These are phyloP conservation scores for Phytophthora constricta DNA, from an alignment of 352 stramenopile species.

Conservation along the genomic window DNA sequence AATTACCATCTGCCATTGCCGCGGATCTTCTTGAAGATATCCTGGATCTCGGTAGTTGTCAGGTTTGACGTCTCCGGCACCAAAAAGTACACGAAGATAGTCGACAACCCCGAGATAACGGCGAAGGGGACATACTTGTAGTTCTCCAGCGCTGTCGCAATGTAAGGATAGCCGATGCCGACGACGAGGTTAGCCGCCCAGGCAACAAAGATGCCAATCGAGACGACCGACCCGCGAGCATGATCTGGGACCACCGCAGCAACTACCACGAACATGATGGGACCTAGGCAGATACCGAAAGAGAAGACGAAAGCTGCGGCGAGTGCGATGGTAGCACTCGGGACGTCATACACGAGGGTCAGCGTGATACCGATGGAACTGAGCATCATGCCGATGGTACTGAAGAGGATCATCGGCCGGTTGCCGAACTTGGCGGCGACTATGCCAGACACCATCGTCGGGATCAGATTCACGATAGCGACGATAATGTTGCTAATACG, in stretches of 20 bases:
- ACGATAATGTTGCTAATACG: slow-evolving; percentile 48
- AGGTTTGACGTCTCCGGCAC: slow-evolving; percentile 47
- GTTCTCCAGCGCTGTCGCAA: slow-evolving; percentile 27
- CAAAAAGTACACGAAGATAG: slow-evolving; percentile 38
- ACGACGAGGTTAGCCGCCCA: slow-evolving; percentile 49
- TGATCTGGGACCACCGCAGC: slow-evolving; percentile 43
- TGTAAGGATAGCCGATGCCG: slow-evolving; percentile 51
- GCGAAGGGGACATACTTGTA: slow-evolving; percentile 48
- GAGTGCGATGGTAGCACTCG: slow-evolving; percentile 33
- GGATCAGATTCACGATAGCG: slow-evolving; percentile 43
- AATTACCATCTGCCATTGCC: slow-evolving; percentile 33
- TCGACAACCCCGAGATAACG: slow-evolving; percentile 18
- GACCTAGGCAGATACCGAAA: slow-evolving; percentile 35
- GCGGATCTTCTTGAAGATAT: slow-evolving; percentile 40
- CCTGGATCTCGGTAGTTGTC: slow-evolving; percentile 45
- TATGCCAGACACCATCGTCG: slow-evolving; percentile 31
- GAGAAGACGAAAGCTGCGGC: slow-evolving; percentile 31
- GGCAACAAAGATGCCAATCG: slow-evolving; percentile 37
- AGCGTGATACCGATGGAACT: slow-evolving; percentile 44
- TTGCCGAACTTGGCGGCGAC: slow-evolving; percentile 43
- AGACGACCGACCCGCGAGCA: slow-evolving; percentile 41
- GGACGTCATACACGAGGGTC: slow-evolving; percentile 22
- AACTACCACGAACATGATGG: slow-evolving; percentile 50
- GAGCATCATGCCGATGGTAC: slow-evolving; percentile 39
- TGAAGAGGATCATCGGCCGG: slow-evolving; percentile 40